These are phyloP conservation scores for Entelexis sorbosivorans DNA, from an alignment of 1,139 yeast genomes.

Conservation along the genomic window DNA sequence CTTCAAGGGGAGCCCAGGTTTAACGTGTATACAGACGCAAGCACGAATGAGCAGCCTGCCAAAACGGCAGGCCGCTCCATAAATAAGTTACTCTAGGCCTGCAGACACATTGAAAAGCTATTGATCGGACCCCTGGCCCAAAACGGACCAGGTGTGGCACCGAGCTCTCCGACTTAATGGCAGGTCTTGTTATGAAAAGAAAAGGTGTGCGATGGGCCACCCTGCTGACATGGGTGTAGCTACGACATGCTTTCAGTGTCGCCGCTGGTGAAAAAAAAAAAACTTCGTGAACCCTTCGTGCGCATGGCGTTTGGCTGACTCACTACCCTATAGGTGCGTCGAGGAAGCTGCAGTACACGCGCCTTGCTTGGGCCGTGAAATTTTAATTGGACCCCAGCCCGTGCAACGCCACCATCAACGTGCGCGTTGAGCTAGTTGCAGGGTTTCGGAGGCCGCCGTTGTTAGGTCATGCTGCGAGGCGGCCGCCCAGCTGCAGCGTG, in stretches of 20 bases:
- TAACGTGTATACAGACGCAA: not conserved
- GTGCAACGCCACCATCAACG: not conserved
- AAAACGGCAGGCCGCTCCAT: conserved; percentile 11
- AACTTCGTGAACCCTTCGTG: not conserved
- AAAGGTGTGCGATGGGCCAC: not conserved
- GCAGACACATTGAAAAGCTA: conserved; percentile 24
- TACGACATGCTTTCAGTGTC: not conserved
- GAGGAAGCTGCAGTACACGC: not conserved
- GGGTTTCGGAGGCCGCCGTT: not conserved
- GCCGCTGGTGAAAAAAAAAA: not conserved
- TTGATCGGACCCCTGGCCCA: not conserved
- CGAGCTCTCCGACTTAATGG: conserved; percentile 19
- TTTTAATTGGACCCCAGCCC: not conserved
- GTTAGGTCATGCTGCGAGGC: not conserved
- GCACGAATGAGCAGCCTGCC: conserved; percentile 1
- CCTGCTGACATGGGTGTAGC: not conserved
- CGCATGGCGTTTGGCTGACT: not conserved
- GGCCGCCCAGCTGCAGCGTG: not conserved
- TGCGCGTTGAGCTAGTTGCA: not conserved
- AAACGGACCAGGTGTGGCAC: not conserved
- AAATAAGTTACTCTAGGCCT: conserved; percentile 18
- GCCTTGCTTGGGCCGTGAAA: not conserved
- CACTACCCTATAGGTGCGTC: conserved; percentile 1
- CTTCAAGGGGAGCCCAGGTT: too few species aligned
- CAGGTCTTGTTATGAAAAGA: conserved; percentile 5